Evolutionary conservation across 805 yeast genomes (phyloP).

Genomic region (Crinitomyces ghanaensis): DNA sequence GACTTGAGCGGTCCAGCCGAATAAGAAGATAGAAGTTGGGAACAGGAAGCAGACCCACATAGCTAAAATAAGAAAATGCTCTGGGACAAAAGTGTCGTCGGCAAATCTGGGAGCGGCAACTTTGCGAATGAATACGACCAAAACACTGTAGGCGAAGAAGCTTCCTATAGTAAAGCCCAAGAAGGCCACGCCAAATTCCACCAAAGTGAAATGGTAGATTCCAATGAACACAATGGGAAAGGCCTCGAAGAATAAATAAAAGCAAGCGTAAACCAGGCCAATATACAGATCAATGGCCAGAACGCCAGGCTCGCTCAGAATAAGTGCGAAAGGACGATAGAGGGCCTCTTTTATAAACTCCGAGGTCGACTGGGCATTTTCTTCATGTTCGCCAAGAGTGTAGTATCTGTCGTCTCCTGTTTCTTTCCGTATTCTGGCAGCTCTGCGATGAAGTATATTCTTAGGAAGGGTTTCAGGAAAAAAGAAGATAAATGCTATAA

Average conservation of each 20-base stretch:
- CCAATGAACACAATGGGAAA: conserved; percentile 45
- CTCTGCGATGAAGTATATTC: conserved; percentile 39
- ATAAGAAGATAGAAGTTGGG: conserved; percentile 36
- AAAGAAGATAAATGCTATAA: conserved; percentile 20
- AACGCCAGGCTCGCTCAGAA: conserved; percentile 43
- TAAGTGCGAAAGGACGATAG: conserved; percentile 33
- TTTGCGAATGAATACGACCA: conserved; percentile 5
- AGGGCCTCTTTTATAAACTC: conserved; percentile 13
- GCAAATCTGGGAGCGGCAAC: conserved; percentile 4
- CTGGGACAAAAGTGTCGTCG: conserved; percentile 10
- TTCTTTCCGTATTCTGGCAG: conserved; percentile 34
- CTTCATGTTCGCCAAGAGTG: conserved; percentile 30
- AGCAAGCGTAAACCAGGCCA: conserved; percentile 40
- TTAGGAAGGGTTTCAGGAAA: conserved; percentile 42
- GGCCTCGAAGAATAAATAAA: conserved; percentile 50
- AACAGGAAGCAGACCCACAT: conserved; percentile 19
- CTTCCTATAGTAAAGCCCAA: conserved; percentile 38
- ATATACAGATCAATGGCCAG: conserved; percentile 40
- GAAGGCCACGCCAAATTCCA: conserved; percentile 39
- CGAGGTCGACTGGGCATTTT: conserved; percentile 17
- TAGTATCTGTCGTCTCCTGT: conserved; percentile 38
- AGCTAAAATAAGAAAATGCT: conserved; percentile 10
- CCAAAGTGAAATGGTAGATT: conserved; percentile 35
- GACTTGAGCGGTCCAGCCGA: conserved; percentile 41
- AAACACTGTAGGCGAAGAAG: conserved; percentile 25